Evolutionary conservation across 2,329 filamentous ascomycete species (phyloP).

Genomic region (Colletotrichum musae): DNA sequence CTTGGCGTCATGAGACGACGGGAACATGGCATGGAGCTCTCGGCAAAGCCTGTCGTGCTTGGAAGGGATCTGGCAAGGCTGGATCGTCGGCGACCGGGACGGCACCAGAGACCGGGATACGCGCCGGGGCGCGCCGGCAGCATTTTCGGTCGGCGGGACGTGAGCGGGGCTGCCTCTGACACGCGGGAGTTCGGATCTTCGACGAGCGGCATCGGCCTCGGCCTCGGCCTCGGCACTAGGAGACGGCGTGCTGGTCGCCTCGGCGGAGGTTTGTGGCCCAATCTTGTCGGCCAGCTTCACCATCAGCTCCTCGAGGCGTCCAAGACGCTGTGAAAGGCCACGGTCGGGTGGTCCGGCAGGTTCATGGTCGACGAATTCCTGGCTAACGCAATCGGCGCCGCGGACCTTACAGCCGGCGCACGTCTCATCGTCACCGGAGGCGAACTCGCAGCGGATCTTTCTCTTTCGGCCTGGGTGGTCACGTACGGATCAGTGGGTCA

Average conservation of each 20-base stretch:
- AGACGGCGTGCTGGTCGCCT: conserved; percentile 39
- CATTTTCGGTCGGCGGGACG: conserved; percentile 39
- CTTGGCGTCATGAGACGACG: conserved; percentile 16
- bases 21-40: conserved; percentile 21
- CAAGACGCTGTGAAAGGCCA: conserved; percentile 59
- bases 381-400: conserved; percentile 60
- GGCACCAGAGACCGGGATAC: neutral
- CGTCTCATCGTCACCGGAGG: conserved; percentile 51
- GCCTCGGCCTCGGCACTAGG: conserved; percentile 45
- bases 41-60: conserved; percentile 41
- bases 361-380: conserved; percentile 59
- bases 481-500: too few species aligned
- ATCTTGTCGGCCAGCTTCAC: conserved; percentile 54
- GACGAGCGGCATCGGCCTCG: too few species aligned
- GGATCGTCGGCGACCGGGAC: too few species aligned
- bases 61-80: neutral
- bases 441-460: conserved; percentile 66
- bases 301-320: conserved; percentile 62
- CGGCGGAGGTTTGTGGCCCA: conserved; percentile 2
- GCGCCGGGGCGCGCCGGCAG: conserved; percentile 38
- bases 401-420: conserved; percentile 64
- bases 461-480: conserved; percentile 50
- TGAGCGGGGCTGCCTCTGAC: conserved; percentile 28
- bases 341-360: conserved; percentile 50
- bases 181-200: conserved; percentile 45